phyloP scores from a whole-genome alignment of 306 rosid species.

The Morella rubra region DNA sequence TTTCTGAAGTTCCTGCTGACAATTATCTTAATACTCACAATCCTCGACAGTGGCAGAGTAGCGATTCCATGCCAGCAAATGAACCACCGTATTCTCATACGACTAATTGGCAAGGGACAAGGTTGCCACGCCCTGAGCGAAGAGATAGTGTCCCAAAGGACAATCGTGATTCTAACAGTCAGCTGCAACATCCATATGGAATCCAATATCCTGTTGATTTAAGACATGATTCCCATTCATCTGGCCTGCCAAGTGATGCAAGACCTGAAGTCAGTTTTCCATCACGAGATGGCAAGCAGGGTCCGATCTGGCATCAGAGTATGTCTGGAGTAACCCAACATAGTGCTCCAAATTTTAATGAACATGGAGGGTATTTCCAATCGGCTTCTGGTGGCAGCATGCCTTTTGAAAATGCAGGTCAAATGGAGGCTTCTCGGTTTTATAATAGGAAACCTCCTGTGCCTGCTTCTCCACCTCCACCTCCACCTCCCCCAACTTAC shows the following conservation, averaged over 20 bases:
- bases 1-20: constrained; percentile 3
- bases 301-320: constrained; percentile 11
- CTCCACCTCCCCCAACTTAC: constrained; percentile 50
- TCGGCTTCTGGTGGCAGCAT: constrained; percentile 31
- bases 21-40: constrained; percentile 4
- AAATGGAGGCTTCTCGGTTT: constrained; percentile 45
- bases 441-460: constrained; percentile 66
- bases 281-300: constrained; percentile 11
- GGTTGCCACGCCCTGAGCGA: constrained; percentile 31
- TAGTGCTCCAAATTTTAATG: constrained; percentile 25
- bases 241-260: background rate
- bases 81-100: constrained; percentile 15
- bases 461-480: constrained; percentile 78
- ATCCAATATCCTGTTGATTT: constrained; percentile 17
- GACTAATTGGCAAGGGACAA: constrained; percentile 12
- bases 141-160: background rate
- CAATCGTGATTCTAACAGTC: constrained; percentile 13
- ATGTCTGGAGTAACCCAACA: constrained; percentile 20
- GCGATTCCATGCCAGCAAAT: constrained; percentile 18
- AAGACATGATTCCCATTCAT: constrained; percentile 16
- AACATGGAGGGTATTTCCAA: constrained; percentile 32
- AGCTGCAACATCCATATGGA: constrained; percentile 28
- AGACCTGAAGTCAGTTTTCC: constrained; percentile 20
- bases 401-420: constrained; percentile 32
- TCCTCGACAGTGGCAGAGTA: constrained; percentile 12